phyloP scores from a whole-genome alignment of 2,329 filamentous ascomycete species.

The Cryphonectria nitschkei region DNA sequence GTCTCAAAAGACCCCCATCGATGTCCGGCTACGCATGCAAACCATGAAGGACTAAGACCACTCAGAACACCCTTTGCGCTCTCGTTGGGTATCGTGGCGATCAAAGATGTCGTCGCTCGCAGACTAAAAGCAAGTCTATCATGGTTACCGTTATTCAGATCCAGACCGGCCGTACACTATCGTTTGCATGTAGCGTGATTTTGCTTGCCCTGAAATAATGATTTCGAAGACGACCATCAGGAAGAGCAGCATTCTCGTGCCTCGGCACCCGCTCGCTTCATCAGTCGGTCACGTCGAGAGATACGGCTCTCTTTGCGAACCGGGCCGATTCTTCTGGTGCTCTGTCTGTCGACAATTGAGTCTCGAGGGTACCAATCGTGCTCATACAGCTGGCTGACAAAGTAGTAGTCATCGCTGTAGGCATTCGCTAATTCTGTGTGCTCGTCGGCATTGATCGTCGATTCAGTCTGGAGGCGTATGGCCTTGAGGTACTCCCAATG shows the following conservation, averaged over 20 bases:
- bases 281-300: background rate
- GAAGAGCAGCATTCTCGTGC: background rate
- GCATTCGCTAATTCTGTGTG: slow-evolving; percentile 41
- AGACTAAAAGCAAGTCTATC: background rate
- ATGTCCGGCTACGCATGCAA: background rate
- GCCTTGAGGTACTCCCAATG: slow-evolving; percentile 49
- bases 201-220: background rate
- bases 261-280: background rate
- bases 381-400: slow-evolving; percentile 63
- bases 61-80: background rate
- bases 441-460: slow-evolving; percentile 7
- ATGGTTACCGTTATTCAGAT: background rate
- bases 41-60: background rate
- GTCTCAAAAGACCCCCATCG: background rate
- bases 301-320: background rate
- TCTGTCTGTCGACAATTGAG: slow-evolving; percentile 21
- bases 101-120: background rate
- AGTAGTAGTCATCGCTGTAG: slow-evolving; percentile 62
- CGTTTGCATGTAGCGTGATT: background rate
- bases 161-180: background rate
- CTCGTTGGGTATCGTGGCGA: background rate
- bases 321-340: slow-evolving; percentile 8
- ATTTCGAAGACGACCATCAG: background rate
- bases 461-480: background rate
- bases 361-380: slow-evolving; percentile 54